These are phyloP conservation scores for Pseudovirgaria hyperparasitica DNA, from an alignment of 2,329 filamentous ascomycete species.

Conservation along the genomic window DNA sequence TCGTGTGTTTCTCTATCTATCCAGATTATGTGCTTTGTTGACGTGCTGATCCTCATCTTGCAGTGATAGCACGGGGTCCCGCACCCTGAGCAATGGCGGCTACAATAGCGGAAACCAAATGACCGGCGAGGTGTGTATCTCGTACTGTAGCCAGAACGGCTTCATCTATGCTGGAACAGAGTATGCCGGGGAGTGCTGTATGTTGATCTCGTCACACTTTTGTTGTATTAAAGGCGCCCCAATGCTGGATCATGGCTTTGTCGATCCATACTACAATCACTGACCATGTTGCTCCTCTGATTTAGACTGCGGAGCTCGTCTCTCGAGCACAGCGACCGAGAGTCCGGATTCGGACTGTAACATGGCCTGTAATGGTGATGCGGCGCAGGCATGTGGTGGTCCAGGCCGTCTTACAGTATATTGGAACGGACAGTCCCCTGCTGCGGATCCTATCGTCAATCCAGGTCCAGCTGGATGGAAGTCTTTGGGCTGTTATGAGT, in stretches of 20 bases:
- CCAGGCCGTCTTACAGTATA: conserved; percentile 11
- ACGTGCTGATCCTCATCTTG: not conserved
- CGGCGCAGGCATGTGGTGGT: conserved; percentile 14
- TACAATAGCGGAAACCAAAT: conserved; percentile 10
- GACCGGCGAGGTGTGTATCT: conserved; percentile 16
- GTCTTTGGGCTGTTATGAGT: conserved; percentile 13
- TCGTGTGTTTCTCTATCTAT: conserved; percentile 8
- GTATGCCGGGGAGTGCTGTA: conserved; percentile 16
- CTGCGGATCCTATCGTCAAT: not conserved
- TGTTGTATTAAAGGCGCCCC: no score
- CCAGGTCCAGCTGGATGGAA: conserved; percentile 8
- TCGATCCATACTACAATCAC: not conserved
- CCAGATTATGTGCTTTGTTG: not conserved
- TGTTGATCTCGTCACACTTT: conserved; percentile 1
- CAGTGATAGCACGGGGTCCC: conserved; percentile 6
- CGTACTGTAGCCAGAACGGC: conserved; percentile 13
- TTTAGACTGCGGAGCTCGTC: conserved; percentile 14
- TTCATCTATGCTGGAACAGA: conserved; percentile 20
- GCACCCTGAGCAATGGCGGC: conserved; percentile 8
- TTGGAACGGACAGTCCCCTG: conserved; percentile 1
- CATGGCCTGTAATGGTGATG: conserved; percentile 14
- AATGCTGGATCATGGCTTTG: not conserved
- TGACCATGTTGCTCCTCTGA: not conserved
- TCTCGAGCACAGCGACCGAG: conserved; percentile 11
- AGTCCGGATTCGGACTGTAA: conserved; percentile 10